Base-by-base conservation (phyloP, 1,284 basidiomycete genomes). In the Lentinula novae-zelandiae region DNA sequence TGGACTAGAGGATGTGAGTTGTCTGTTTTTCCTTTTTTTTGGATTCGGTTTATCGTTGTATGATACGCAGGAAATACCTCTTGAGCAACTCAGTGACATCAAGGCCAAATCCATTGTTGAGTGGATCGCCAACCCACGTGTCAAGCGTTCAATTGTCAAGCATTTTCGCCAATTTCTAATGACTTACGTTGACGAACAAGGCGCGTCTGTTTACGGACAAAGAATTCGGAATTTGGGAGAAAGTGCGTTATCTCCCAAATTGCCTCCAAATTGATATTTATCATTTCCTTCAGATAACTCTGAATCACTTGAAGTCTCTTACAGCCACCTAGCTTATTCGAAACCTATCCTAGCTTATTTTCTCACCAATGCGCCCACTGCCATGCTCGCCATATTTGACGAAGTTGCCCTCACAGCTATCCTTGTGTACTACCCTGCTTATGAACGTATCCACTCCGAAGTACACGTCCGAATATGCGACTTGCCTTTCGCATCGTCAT, bases 271-370 rank as follows among this genome's bases (percentile, higher is more conserved):
- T 33, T 34, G 3, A 31, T n/a, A 5, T 12, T 34, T 39, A 55
- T 63, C 57, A 62, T 20, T 20, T 49, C 61, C 7, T 58, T 5
- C 64, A 96, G 95, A 90, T 71, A 99, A 99, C 76, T 88, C 95
- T 38, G 97, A 99, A 76, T 98, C 96, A 1, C 86, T 99, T 62
- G 96, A 99, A 74, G 90, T 99, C 17, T 98, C 95, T 0, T 99
- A 96, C 74, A 82, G 94, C 17, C 95, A 99, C 70, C 85, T 99
- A 15, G 89, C 92, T 1, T 79, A 89, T 62, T 90, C 93, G 20
- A 97, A 97, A 68, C 92, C 96, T 10, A 95, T 98, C 66, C 82
- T 99, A 33, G 96, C 96, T 38, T 99, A 96, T 74, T 99, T 99
- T 80, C 82, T 99, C 51, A 94, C 92, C 69, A 98, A 98, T 75